A percentile compares a stretch with the other conserved stretches of the same genome.
Evolutionary conservation across 441 rosid species (phyloP).

Genomic region (Adansonia rubrostipa): DNA sequence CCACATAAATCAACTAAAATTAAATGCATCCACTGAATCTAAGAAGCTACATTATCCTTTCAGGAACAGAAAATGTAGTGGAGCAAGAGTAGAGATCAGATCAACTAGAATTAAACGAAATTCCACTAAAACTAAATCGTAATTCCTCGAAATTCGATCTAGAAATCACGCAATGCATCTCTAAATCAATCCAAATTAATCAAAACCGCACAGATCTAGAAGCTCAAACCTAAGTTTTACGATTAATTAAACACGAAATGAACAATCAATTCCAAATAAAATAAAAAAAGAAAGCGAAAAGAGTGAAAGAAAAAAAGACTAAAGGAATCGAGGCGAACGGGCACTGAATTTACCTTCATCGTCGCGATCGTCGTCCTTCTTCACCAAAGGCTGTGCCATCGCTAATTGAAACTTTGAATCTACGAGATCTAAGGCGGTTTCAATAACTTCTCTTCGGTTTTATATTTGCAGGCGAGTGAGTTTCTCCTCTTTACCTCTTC

Average conservation of each 20-base stretch:
- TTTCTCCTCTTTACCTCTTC: not conserved
- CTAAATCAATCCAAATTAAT: conserved; percentile 17
- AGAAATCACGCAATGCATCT: not conserved
- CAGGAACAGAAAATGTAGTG: conserved; percentile 10
- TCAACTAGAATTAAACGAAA: conserved; percentile 33
- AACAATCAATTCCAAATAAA: not conserved
- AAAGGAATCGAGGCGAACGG: conserved; percentile 22
- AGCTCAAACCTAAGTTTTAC: conserved; percentile 30
- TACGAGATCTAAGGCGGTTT: conserved; percentile 31
- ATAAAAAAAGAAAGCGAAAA: not conserved
- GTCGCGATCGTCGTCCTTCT: conserved; percentile 99
- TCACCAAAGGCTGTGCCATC: conserved; percentile 94
- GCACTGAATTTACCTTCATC: conserved; percentile 69
- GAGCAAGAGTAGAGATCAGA: conserved; percentile 31
- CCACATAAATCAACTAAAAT: conserved; percentile 27
- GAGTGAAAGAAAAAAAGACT: conserved; percentile 6
- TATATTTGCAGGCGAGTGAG: conserved; percentile 25
- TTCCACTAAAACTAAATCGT: conserved; percentile 25
- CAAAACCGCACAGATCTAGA: conserved; percentile 52
- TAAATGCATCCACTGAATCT: conserved; percentile 11
- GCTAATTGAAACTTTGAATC: conserved; percentile 33
- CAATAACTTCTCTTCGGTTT: not conserved
- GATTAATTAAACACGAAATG: conserved; percentile 20
- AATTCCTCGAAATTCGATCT: conserved; percentile 20
- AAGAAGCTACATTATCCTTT: conserved; percentile 36